Conservation (phyloP, 2,329 filamentous ascomycete species). For the Alternaria sp. region DNA sequence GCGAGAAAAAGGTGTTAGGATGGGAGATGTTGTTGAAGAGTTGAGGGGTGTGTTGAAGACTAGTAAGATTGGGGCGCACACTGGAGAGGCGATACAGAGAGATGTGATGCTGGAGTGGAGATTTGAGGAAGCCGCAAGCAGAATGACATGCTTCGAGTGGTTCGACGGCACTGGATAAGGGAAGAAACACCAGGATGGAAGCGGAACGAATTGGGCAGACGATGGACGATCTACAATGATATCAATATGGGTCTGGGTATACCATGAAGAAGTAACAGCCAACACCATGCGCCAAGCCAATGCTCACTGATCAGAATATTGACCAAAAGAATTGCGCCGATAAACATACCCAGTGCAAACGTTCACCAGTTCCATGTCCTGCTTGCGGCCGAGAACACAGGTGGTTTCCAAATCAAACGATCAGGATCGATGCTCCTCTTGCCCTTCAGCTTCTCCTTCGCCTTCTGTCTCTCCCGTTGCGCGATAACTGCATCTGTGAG, state of each 20-base stretch:
- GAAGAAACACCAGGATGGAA: not conserved
- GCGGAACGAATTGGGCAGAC: not conserved
- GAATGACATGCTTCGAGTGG: not conserved
- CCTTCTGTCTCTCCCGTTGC: constrained; percentile 71
- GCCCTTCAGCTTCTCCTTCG: constrained; percentile 80
- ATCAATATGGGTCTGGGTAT: not conserved
- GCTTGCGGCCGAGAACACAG: constrained; percentile 87
- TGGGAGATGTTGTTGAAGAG: constrained; percentile 19
- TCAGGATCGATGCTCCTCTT: constrained; percentile 78
- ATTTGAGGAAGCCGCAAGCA: not conserved
- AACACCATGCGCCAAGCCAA: not conserved
- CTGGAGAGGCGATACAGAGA: not conserved
- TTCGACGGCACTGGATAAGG: not conserved
- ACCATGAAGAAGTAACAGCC: not conserved
- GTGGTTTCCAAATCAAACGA: constrained; percentile 91
- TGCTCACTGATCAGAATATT: not conserved
- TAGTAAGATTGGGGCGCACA: not conserved
- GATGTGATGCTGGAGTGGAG: constrained; percentile 18
- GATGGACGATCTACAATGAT: not conserved
- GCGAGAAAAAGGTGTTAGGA: constrained; percentile 13
- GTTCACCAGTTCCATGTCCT: constrained; percentile 92
- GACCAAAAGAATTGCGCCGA: not conserved
- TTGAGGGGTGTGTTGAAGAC: constrained; percentile 8
- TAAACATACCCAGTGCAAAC: not conserved
- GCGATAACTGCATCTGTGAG: constrained; percentile 82